Evolutionary conservation across 1,284 basidiomycete species (phyloP).

Genomic region (Coniferiporia sulphurascens): DNA sequence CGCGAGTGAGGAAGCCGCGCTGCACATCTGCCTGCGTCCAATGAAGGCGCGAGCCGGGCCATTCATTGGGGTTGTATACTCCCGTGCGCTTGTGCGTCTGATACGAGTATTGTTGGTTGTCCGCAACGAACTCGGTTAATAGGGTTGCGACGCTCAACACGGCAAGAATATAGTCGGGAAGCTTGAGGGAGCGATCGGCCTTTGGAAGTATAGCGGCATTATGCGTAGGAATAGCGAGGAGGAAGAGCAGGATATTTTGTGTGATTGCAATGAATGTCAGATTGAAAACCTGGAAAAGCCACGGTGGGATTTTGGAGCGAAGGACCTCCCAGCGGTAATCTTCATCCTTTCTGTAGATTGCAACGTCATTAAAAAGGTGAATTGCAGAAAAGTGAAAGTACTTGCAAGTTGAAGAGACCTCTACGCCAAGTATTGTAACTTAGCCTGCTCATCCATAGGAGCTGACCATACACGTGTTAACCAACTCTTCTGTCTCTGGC

Average conservation of each 20-base stretch:
- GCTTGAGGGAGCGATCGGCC: conserved; percentile 39
- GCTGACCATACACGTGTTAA: conserved; percentile 26
- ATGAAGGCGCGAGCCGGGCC: conserved; percentile 57
- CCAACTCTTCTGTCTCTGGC: not conserved
- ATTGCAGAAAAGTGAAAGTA: conserved; percentile 13
- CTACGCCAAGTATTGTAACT: conserved; percentile 83
- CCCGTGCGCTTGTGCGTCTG: conserved; percentile 73
- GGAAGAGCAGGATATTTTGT: conserved; percentile 79
- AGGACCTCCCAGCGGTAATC: conserved; percentile 91
- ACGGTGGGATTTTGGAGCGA: conserved; percentile 58
- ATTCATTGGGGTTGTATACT: conserved; percentile 42
- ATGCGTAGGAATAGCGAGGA: conserved; percentile 61
- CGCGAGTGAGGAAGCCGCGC: conserved; percentile 81
- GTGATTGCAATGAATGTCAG: conserved; percentile 75
- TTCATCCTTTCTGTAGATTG: conserved; percentile 55
- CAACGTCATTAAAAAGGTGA: not conserved
- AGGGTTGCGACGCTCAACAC: conserved; percentile 55
- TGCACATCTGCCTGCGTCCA: conserved; percentile 67
- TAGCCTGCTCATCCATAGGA: conserved; percentile 71
- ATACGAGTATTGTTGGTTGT: conserved; percentile 88
- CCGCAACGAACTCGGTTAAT: conserved; percentile 72
- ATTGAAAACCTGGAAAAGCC: conserved; percentile 78
- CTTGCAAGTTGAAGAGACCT: conserved; percentile 74
- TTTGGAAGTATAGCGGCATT: conserved; percentile 53
- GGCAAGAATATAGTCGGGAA: conserved; percentile 66